Evolutionary conservation across 2,329 filamentous ascomycete genomes (phyloP).

Genomic region (Pseudogymnoascus sp.): DNA sequence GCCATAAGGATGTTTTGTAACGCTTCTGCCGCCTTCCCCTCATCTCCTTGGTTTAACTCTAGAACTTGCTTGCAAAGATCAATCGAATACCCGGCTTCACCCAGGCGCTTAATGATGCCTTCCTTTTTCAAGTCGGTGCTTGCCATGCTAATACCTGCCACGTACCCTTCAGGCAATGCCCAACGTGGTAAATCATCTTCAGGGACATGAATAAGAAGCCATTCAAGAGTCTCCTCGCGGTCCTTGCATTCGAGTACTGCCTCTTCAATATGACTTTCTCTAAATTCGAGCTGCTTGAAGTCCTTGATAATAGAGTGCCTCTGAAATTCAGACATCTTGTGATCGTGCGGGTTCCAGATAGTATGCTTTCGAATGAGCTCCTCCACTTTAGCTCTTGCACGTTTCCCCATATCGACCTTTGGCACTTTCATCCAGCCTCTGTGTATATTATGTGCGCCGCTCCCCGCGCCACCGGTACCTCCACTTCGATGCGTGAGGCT

Average conservation of each 20-base stretch:
- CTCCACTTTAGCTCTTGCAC: constrained; percentile 73
- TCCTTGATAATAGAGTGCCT: constrained; percentile 61
- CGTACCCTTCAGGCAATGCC: constrained; percentile 87
- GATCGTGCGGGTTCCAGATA: constrained; percentile 77
- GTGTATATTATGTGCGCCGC: constrained; percentile 35
- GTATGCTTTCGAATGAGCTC: constrained; percentile 68
- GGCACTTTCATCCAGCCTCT: constrained; percentile 78
- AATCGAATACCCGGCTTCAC: constrained; percentile 73
- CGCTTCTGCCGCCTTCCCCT: constrained; percentile 69
- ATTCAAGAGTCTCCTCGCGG: constrained; percentile 85
- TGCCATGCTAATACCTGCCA: constrained; percentile 80
- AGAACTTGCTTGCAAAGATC: constrained; percentile 77
- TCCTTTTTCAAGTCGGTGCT: constrained; percentile 76
- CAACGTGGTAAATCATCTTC: constrained; percentile 93
- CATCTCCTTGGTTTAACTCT: constrained; percentile 63
- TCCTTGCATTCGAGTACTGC: constrained; percentile 83
- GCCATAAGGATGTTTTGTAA: constrained; percentile 64
- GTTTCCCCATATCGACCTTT: constrained; percentile 86
- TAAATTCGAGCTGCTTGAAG: constrained; percentile 72
- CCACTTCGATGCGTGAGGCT: constrained; percentile 45
- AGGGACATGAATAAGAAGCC: constrained; percentile 92
- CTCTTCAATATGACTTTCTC: constrained; percentile 83
- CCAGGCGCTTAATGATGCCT: constrained; percentile 71
- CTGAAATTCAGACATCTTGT: constrained; percentile 53
- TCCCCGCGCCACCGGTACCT: constrained; percentile 30